A percentile compares a stretch with the other conserved stretches of the same genome.
Evolutionary conservation across 768 basidiomycete species (phyloP).

Genomic region (Exidia glandulosa): DNA sequence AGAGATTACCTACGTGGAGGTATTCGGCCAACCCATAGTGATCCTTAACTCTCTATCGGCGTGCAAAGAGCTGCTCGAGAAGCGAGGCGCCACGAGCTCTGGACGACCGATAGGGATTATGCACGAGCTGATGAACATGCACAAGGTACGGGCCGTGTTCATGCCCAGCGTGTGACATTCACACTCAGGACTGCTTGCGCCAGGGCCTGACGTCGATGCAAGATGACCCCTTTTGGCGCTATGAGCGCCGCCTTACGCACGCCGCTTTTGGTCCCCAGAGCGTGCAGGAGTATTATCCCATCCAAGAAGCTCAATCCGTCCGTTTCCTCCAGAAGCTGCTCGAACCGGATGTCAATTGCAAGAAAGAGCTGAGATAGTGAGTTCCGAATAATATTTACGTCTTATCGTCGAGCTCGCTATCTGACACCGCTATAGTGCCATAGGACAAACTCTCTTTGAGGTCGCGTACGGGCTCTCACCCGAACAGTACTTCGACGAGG

Average conservation of each 20-base stretch:
- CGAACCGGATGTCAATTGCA: not conserved
- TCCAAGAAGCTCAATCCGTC: not conserved
- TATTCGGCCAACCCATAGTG: not conserved
- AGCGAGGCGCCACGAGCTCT: not conserved
- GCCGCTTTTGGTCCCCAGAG: not conserved
- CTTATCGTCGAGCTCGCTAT: not conserved
- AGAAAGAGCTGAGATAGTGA: not conserved
- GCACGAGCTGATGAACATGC: not conserved
- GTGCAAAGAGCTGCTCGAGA: not conserved
- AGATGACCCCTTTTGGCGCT: not conserved
- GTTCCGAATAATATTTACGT: too few relatives aligned
- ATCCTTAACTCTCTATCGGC: slow-evolving; percentile 1
- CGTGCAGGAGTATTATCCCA: not conserved
- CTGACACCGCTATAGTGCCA: not conserved
- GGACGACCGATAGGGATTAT: slow-evolving; percentile 1
- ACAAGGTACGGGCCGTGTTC: not conserved
- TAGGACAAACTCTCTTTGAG: not conserved
- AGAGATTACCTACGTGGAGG: not conserved
- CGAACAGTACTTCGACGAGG: not conserved
- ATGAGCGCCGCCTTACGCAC: not conserved
- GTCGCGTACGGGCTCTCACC: not conserved
- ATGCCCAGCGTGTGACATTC: not conserved
- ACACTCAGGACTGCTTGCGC: not conserved
- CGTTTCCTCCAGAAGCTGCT: not conserved
- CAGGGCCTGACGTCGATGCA: not conserved